phyloP scores from a whole-genome alignment of 257 asterid genomes.

The Rauvolfia tetraphylla region DNA sequence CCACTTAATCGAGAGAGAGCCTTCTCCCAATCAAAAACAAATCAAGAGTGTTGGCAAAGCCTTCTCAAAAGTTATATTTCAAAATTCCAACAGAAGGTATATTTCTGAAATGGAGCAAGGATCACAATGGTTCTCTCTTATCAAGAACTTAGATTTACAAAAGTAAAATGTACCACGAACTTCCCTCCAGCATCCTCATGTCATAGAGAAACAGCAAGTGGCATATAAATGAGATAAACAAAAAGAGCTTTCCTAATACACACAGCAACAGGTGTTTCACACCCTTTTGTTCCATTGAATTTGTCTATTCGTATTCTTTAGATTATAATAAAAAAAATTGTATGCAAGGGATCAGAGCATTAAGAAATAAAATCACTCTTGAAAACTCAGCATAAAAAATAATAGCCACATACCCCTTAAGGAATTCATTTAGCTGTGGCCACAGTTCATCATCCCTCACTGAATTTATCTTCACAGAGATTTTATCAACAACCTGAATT shows the following conservation, averaged over 20 bases:
- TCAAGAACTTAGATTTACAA: not conserved
- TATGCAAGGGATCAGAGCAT: not conserved
- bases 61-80: not conserved
- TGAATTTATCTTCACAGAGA: constrained; percentile 75
- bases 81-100: not conserved
- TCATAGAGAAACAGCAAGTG: not conserved
- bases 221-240: constrained; percentile 5
- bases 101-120: too few relatives aligned
- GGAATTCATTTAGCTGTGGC: constrained; percentile 82
- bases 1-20: not conserved
- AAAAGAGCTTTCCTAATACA: not conserved
- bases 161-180: not conserved
- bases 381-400: not conserved
- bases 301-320: too few relatives aligned
- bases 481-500: constrained; percentile 88
- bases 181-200: constrained; percentile 4
- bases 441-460: constrained; percentile 90
- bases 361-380: not conserved
- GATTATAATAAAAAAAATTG: not conserved
- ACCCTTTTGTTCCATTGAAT: not conserved
- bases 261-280: not conserved
- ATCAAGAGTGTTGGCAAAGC: not conserved
- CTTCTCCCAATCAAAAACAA: not conserved
- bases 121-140: not conserved
- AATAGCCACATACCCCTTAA: constrained; percentile 64